These are phyloP conservation scores for Carpinus viminea DNA, from an alignment of 306 rosid genomes.

Conservation along the genomic window DNA sequence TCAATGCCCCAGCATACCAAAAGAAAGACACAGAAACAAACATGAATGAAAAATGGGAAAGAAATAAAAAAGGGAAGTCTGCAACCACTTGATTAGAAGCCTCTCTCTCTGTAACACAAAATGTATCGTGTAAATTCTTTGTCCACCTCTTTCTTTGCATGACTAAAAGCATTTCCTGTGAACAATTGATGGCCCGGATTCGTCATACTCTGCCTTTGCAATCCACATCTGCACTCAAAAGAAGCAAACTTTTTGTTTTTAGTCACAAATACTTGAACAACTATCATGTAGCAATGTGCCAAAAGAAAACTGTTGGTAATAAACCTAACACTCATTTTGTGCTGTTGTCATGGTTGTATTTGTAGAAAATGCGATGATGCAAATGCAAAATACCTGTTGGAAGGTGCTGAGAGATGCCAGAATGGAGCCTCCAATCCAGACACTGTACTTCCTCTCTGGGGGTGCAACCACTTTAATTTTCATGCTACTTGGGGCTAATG, in stretches of 20 bases:
- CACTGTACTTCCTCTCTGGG: slow-evolving; percentile 96
- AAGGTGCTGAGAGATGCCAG: slow-evolving; percentile 98
- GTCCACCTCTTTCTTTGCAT: slow-evolving; percentile 43
- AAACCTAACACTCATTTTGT: background rate
- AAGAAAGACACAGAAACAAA: slow-evolving; percentile 42
- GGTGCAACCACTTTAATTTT: slow-evolving; percentile 95
- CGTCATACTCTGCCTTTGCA: slow-evolving; percentile 93
- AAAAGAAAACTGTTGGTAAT: slow-evolving; percentile 3
- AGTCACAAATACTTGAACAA: slow-evolving; percentile 15
- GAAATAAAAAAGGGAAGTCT: slow-evolving; percentile 30
- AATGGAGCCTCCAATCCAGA: slow-evolving; percentile 97
- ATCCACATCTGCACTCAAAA: slow-evolving; percentile 84
- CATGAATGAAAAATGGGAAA: slow-evolving; percentile 46
- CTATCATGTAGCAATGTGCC: background rate
- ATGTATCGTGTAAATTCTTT: slow-evolving; percentile 43
- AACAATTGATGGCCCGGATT: slow-evolving; percentile 94
- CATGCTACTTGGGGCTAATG: slow-evolving; percentile 97
- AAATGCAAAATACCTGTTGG: slow-evolving; percentile 75
- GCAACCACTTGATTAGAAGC: slow-evolving; percentile 54
- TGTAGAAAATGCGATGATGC: background rate
- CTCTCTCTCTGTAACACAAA: slow-evolving; percentile 40
- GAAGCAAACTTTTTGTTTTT: background rate
- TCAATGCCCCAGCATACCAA: slow-evolving; percentile 53
- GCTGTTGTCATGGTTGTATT: background rate
- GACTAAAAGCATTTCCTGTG: slow-evolving; percentile 97